Percentiles rank a stretch among this genome's conserved stretches.
Conservation (phyloP, 768 basidiomycete species). For the Butyriboletus loyo region DNA sequence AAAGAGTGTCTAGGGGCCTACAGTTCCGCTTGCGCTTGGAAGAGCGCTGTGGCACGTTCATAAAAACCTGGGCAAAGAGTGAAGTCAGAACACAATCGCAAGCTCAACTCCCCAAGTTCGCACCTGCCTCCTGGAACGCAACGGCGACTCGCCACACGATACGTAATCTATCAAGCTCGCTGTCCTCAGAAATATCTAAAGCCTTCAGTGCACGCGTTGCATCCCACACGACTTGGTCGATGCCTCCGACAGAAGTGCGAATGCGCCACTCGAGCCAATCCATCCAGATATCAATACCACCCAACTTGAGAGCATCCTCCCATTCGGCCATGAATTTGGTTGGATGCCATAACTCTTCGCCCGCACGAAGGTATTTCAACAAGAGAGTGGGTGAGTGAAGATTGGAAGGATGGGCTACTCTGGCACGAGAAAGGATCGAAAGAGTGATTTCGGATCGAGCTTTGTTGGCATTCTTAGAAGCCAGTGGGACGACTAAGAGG, state of each 20-base stretch:
- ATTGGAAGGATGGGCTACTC: constrained; percentile 54
- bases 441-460: constrained; percentile 69
- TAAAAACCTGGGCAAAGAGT: constrained; percentile 49
- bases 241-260: constrained; percentile 41
- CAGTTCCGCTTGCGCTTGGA: constrained; percentile 85
- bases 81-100: background rate
- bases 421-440: constrained; percentile 63
- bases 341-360: constrained; percentile 68
- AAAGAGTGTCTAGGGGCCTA: constrained; percentile 34
- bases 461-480: constrained; percentile 66
- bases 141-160: constrained; percentile 70
- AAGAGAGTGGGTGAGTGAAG: constrained; percentile 46
- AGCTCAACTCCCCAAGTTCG: constrained; percentile 13
- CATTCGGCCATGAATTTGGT: constrained; percentile 59
- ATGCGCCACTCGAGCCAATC: constrained; percentile 81
- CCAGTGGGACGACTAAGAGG: constrained; percentile 55
- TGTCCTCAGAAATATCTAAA: constrained; percentile 40
- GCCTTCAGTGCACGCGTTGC: constrained; percentile 45
- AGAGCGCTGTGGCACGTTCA: constrained; percentile 73
- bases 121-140: constrained; percentile 66
- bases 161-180: constrained; percentile 54
- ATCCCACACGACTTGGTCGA: constrained; percentile 54
- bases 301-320: constrained; percentile 57
- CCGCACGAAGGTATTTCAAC: constrained; percentile 65
- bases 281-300: constrained; percentile 63